Evolutionary conservation across 78 protist genomes (phyloP).

Genomic region (Protostelium mycophagum): DNA sequence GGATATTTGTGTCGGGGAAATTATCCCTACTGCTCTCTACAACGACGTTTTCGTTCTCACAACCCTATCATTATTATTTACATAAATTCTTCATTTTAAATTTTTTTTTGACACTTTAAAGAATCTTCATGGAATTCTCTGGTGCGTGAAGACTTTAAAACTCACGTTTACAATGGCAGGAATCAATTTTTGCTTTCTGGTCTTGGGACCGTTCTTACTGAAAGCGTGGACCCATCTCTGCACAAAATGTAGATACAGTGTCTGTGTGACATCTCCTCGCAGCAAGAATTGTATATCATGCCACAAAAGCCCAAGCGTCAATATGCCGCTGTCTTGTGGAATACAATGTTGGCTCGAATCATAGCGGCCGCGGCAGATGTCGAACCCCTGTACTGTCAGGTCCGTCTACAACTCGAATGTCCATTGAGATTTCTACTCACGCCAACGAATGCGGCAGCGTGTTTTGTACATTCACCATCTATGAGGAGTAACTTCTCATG

Average conservation of each 20-base stretch:
- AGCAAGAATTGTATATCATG: slow-evolving; percentile 62
- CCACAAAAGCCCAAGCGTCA: slow-evolving; percentile 48
- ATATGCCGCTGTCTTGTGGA: slow-evolving; percentile 12
- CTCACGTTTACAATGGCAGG: background rate
- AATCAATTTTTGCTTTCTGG: slow-evolving; percentile 5
- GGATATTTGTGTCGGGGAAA: background rate
- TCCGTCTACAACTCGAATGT: slow-evolving; percentile 61
- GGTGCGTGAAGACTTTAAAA: too few species aligned
- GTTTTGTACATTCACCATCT: slow-evolving; percentile 58
- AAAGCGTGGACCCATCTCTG: slow-evolving; percentile 71
- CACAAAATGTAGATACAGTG: slow-evolving; percentile 44
- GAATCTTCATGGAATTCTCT: too few species aligned
- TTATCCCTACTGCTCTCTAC: background rate
- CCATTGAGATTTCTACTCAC: slow-evolving; percentile 58
- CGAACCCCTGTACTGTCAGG: slow-evolving; percentile 62
- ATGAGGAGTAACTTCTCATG: slow-evolving; percentile 69
- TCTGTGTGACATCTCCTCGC: slow-evolving; percentile 34
- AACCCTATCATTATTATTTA: background rate
- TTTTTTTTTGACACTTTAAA: too few species aligned
- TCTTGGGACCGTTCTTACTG: slow-evolving; percentile 21
- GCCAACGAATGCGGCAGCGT: slow-evolving; percentile 57
- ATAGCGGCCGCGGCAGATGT: slow-evolving; percentile 69
- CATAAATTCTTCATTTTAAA: background rate
- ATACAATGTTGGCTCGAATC: slow-evolving; percentile 50
- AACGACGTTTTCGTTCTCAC: background rate